Base-by-base conservation (phyloP, 176 grass and related monocot species). In the Eleusine coracana region DNA sequence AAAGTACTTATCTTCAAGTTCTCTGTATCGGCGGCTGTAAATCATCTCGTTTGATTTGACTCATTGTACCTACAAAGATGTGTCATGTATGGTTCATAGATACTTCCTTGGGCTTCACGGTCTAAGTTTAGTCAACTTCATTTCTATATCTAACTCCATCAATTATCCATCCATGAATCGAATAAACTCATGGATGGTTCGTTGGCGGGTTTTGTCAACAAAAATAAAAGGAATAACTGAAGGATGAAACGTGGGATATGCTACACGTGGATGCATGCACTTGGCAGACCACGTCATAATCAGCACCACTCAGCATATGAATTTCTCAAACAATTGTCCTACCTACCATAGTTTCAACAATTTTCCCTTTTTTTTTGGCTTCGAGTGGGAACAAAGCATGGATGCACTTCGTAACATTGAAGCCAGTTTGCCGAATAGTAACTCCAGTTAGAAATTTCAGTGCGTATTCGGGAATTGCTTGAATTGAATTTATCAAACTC, bases 211-310 rank as follows among this genome's bases (percentile, higher is more conserved):
- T 85, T 85, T 73, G 88, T 82, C 83, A 77, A 77, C 49, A 6
- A 27, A 36, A 16, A 0, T 16, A 21, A 0, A 15, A 5, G 6
- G 21, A 5, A 3, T 11, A 66, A 68, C 13, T 3, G 46, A 27
- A 6, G 17, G 31, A 16, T 17, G 42, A 39, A 85, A 60, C 69
- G 1, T 52, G 76, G 56, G 77, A 68, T 16, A 56, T 15, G 70
- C 70, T 78, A 77, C 51, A 23, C 83, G 66, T 71, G 18, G 46
- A 44, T 86, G 77, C 77, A 58, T 82, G 78, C 56, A 78, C 78
- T n/a, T 73, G 56, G 21, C 27, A 46, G 45, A 25, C 5, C 76
- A 40, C 83, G 8, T 85, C 87, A 7, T 73, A 17, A 67, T 67
- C 66, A 74, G 39, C 69, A 68, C 59, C 67, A 44, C 49, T 75